These are phyloP conservation scores for Bromus sterilis DNA, from an alignment of 176 grass and related monocot species.

Conservation along the genomic window DNA sequence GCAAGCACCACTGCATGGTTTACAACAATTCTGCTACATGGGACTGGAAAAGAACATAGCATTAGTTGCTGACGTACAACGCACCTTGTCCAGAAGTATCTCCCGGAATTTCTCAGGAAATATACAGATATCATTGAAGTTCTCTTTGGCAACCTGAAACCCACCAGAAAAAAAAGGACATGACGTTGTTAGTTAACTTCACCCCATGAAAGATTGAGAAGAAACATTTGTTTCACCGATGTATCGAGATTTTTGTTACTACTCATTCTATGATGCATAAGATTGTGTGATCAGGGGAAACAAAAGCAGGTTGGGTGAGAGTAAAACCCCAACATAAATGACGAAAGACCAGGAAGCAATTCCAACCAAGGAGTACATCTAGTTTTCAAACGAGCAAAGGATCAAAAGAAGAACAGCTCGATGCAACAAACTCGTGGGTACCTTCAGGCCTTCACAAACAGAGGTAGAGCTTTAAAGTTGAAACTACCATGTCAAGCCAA, in stretches of 20 bases:
- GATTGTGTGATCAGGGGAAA: background rate
- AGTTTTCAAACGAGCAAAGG: background rate
- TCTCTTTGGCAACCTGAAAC: slow-evolving; percentile 57
- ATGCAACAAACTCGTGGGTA: background rate
- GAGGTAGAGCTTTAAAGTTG: background rate
- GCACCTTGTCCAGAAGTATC: slow-evolving; percentile 94
- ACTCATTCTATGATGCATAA: background rate
- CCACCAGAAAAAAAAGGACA: background rate
- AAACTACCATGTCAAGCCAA: background rate
- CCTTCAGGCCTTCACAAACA: background rate
- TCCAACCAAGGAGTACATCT: background rate
- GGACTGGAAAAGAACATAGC: background rate
- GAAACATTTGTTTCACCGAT: background rate
- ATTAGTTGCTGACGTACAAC: background rate
- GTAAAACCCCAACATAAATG: background rate
- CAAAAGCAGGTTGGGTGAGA: background rate
- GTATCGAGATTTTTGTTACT: background rate
- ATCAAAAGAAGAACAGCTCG: background rate
- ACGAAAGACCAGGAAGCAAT: background rate
- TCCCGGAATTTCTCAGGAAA: slow-evolving; percentile 70
- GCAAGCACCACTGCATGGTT: slow-evolving; percentile 10
- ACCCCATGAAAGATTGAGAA: background rate
- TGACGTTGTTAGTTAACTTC: background rate
- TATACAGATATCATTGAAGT: slow-evolving; percentile 50
- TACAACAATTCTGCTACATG: background rate